Conservation (phyloP, 176 grass and related monocot genomes). For the Oryza meridionalis region DNA sequence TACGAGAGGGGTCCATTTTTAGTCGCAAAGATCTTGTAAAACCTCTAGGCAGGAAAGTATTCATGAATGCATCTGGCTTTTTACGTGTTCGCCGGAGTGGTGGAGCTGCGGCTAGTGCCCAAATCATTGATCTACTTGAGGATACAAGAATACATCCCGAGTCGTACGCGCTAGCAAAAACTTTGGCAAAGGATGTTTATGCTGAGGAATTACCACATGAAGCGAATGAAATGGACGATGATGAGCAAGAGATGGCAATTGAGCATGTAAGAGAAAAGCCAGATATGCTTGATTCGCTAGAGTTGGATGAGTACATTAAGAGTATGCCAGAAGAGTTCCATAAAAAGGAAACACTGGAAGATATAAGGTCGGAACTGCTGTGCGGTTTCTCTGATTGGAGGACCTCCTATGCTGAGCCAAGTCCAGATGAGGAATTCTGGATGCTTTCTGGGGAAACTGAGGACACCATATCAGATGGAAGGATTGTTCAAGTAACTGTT, state of each 20-base stretch:
- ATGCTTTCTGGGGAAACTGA: constrained; percentile 98
- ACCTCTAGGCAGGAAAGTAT: constrained; percentile 85
- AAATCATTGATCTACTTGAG: constrained; percentile 92
- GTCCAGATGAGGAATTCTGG: constrained; percentile 82
- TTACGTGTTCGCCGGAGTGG: constrained; percentile 83
- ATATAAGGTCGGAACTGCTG: constrained; percentile 62
- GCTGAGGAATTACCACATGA: constrained; percentile 54
- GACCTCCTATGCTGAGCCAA: constrained; percentile 68
- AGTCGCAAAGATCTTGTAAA: constrained; percentile 85
- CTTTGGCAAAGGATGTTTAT: constrained; percentile 85
- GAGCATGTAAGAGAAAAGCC: constrained; percentile 72
- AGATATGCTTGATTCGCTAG: too few species aligned
- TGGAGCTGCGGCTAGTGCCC: constrained; percentile 69
- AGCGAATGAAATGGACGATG: constrained; percentile 76
- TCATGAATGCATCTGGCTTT: constrained; percentile 88
- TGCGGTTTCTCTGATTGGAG: constrained; percentile 75
- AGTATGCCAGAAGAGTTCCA: constrained; percentile 61
- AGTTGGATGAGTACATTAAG: constrained; percentile 79
- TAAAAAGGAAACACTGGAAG: constrained; percentile 63
- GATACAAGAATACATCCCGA: constrained; percentile 99
- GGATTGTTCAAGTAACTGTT: constrained; percentile 90
- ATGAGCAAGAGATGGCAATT: constrained; percentile 85
- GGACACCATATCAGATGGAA: constrained; percentile 92
- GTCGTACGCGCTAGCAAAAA: constrained; percentile 85
- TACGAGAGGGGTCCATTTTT: constrained; percentile 84